Base-by-base conservation (phyloP, 106 monocot genomes). In the Dioscorea alata region DNA sequence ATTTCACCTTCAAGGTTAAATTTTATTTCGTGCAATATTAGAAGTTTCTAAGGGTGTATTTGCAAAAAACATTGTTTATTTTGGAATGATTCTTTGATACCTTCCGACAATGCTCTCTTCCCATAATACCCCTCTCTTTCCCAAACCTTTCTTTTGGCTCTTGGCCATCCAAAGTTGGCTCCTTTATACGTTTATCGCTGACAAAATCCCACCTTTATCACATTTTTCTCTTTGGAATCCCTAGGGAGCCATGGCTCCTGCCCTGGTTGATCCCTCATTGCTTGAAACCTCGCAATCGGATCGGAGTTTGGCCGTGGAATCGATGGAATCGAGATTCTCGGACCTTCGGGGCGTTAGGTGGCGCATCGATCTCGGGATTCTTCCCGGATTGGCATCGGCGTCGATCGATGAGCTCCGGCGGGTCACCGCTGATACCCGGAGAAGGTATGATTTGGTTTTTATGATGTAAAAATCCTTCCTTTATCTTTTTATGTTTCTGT, bases 351-450 rank as follows among this genome's bases (percentile, higher is more conserved):
- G 77, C 56, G 71, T 77, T 16, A 56, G 66, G 18, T 77, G 77
- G 77, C 64, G 71, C 13, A 60, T 50, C 58, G 49, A 64, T 60
- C 64, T 77, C 23, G 71, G 77, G 50, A 65, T 77, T 61, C 33
- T 71, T 34, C 77, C 76, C 2, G n/a, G 54, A 7, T 64, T 52
- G 10, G 42, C 54, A 14, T 62, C 76, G 57, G 13, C 76, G 13
- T 71, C 77, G 20, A 57, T 77, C 25, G 77, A 77, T 9, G 77
- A 77, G 19, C 64, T 71, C 49, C 53, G 77, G 25, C 50, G 63
- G 12, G 77, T 49, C 13, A 65, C 57, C 6, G 77, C 77, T 14
- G 70, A 77, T 71, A 71, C 77, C 48, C 63, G 77, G 8, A 70
- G 77, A 48, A 77, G 77, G 77, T 71, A 24, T 13, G 50, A 24